These are phyloP conservation scores for Chalciporus sphaerocephalus DNA, from an alignment of 768 basidiomycete species.

Conservation along the genomic window DNA sequence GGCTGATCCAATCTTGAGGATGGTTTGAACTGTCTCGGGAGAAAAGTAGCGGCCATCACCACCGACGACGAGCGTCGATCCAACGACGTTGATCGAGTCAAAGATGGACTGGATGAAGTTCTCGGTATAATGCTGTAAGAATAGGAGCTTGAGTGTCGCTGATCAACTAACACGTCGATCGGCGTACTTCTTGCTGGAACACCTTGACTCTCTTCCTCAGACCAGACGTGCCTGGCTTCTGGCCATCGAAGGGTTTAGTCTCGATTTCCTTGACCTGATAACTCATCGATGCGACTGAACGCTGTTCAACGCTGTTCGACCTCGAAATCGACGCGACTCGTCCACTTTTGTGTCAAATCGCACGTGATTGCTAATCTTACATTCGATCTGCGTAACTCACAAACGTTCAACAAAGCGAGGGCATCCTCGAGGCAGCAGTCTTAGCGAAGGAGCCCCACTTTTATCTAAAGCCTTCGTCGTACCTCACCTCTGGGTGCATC, in stretches of 20 bases:
- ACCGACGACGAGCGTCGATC: conserved; percentile 86
- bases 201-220: conserved; percentile 97
- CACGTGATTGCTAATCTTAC: conserved; percentile 24
- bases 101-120: conserved; percentile 96
- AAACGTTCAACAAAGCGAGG: no score
- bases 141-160: conserved; percentile 17
- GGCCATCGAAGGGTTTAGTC: conserved; percentile 87
- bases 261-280: conserved; percentile 57
- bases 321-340: not conserved
- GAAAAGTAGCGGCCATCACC: conserved; percentile 96
- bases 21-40: conserved; percentile 81
- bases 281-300: conserved; percentile 33
- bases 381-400: no score
- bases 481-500: conserved; percentile 15
- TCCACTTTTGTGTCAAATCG: conserved; percentile 17
- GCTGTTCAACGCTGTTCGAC: conserved; percentile 1
- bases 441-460: no score
- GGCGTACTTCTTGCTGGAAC: conserved; percentile 88
- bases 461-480: not conserved
- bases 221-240: conserved; percentile 98
- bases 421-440: not conserved
- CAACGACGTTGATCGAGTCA: conserved; percentile 79
- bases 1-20: conserved; percentile 90
- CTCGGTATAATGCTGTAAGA: conserved; percentile 88
- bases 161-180: conserved; percentile 13